Evolutionary conservation across 2,329 filamentous ascomycete genomes (phyloP), one percentile per base, ranked within the genome.

Genomic region (Sporothrix variecibatus): DNA sequence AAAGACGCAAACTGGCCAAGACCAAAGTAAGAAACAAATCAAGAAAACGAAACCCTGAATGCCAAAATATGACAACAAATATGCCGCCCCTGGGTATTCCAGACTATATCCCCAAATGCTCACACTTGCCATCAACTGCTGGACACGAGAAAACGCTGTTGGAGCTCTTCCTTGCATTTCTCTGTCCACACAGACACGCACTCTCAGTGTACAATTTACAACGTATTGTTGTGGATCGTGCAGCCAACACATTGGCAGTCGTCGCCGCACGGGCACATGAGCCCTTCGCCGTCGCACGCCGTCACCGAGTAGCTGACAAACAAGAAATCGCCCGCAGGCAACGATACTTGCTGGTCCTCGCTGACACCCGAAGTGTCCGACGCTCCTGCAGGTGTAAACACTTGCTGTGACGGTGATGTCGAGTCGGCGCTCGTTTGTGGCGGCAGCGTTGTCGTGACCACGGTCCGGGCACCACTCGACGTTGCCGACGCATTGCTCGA

Each of bases 201-300:
- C 40, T 12, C 23, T 28, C 38, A 2, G 26, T 1, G 2, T 26
- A 49, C 4, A 12, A 49, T 15, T 17, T 51, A 68, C 58, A 51
- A 17, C 12, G 71, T 51, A 23, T 74, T 72, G 77, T 93, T 93
- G 91, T 15, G 91, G 90, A 79, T 93, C 5, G 89, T 86, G 79
- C 91, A 93, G 12, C 90, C 91, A 49, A 93, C 83, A 78, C 91
- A 93, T 77, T 90, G 86, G 77, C 91, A 93, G 38, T 84, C 84
- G 72, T 91, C 88, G 26, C 91, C 91, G 78, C 91, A 93, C 67
- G 85, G 84, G 78, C 91, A 93, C 31, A 73, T 76, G 60, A 74
- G 23, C 2, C 74, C 76, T 31, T 77, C 76, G 64, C 78, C 77
- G 40, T 75, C 72, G 31, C 84, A 71, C 28, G 69, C 69, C 64